These are phyloP conservation scores for Emergomyces pasteurianus DNA, from an alignment of 2,329 filamentous ascomycete species.

Conservation along the genomic window DNA sequence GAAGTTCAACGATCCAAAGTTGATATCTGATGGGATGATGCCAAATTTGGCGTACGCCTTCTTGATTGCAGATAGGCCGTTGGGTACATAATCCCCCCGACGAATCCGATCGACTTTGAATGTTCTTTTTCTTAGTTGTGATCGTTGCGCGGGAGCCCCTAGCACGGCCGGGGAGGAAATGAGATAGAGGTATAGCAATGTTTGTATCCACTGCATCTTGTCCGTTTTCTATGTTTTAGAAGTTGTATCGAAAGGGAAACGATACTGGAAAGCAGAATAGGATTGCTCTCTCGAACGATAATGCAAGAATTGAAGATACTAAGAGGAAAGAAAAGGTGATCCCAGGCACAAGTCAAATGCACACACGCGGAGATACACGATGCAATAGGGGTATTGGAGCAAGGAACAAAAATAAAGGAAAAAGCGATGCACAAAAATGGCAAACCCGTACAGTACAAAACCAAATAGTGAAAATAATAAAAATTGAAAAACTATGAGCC, in stretches of 20 bases:
- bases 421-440: too few relatives aligned
- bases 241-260: not conserved
- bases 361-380: not conserved
- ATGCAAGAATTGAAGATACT: conserved; percentile 4
- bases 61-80: conserved; percentile 51
- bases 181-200: conserved; percentile 16
- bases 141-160: conserved; percentile 11
- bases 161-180: conserved; percentile 21
- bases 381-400: not conserved
- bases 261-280: not conserved
- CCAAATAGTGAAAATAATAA: not conserved
- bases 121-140: conserved; percentile 27
- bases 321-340: not conserved
- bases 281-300: not conserved
- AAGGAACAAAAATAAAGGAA: too few relatives aligned
- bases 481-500: not conserved
- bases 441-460: too few relatives aligned
- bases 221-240: not conserved
- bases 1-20: conserved; percentile 25
- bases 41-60: conserved; percentile 60
- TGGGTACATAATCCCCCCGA: conserved; percentile 44
- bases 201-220: conserved; percentile 11
- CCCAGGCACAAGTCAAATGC: not conserved
- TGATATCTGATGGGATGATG: conserved; percentile 37
- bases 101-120: conserved; percentile 50